Percentiles rank a stretch among this genome's conserved stretches.
These are phyloP conservation scores for Pseudogymnoascus sp. DNA, from an alignment of 2,329 filamentous ascomycete genomes.

Conservation along the genomic window DNA sequence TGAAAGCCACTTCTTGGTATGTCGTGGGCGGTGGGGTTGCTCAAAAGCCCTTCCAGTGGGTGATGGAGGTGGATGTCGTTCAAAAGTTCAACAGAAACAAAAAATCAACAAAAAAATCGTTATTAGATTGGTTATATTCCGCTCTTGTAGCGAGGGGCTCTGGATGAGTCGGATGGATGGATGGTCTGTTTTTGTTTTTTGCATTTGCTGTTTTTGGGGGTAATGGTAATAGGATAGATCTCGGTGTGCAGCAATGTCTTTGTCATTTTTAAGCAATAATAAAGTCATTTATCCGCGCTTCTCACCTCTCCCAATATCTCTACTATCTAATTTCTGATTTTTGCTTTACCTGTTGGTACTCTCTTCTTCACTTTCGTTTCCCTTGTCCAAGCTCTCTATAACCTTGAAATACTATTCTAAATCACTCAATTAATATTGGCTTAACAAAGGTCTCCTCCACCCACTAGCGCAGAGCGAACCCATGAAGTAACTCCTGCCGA, in stretches of 20 bases:
- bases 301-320: no score
- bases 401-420: no score
- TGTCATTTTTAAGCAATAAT: not conserved
- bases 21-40: not conserved
- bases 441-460: no score
- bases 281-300: not conserved
- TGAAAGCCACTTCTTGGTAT: not conserved
- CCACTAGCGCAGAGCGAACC: no score
- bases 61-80: not conserved
- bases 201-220: not conserved
- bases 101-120: not conserved
- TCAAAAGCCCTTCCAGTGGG: not conserved
- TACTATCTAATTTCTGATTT: no score
- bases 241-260: not conserved
- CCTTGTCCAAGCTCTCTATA: no score
- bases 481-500: no score
- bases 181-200: not conserved
- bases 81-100: not conserved
- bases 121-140: not conserved
- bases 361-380: no score
- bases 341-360: no score
- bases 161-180: not conserved
- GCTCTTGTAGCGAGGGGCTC: not conserved
- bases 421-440: no score
- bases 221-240: slow-evolving; percentile 3